These are phyloP conservation scores for Paecilomyces sp. DNA, from an alignment of 2,329 filamentous ascomycete genomes.

Conservation along the genomic window DNA sequence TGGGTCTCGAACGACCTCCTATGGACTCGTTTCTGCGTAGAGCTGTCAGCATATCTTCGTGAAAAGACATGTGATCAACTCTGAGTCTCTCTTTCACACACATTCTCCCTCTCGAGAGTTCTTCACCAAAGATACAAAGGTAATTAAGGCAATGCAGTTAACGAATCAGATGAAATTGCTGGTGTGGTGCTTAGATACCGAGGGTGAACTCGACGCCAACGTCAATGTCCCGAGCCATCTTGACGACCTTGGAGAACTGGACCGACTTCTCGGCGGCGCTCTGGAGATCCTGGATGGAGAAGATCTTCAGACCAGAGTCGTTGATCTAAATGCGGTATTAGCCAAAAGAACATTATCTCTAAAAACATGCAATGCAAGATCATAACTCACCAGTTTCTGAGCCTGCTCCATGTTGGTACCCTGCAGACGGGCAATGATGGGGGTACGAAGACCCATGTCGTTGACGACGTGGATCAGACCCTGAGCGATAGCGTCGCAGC, in stretches of 20 bases:
- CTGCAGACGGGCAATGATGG: slow-evolving; percentile 94
- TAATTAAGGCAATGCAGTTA: background rate
- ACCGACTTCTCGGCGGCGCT: slow-evolving; percentile 96
- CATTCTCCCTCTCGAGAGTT: background rate
- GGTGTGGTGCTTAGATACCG: slow-evolving; percentile 62
- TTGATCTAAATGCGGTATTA: slow-evolving; percentile 55
- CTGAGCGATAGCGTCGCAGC: slow-evolving; percentile 94
- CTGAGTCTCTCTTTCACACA: background rate
- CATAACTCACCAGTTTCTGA: slow-evolving; percentile 61
- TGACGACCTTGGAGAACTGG: slow-evolving; percentile 98
- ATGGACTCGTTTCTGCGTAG: background rate
- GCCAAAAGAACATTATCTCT: slow-evolving; percentile 4
- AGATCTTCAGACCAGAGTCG: slow-evolving; percentile 98
- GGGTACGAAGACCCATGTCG: slow-evolving; percentile 90
- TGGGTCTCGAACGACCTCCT: slow-evolving; percentile 2
- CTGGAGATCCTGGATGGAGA: slow-evolving; percentile 97
- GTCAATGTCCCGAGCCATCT: slow-evolving; percentile 96
- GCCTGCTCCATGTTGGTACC: slow-evolving; percentile 97
- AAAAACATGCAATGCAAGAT: background rate
- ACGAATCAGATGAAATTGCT: background rate
- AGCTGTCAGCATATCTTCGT: background rate
- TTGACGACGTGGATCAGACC: slow-evolving; percentile 93
- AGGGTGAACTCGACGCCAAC: slow-evolving; percentile 93
- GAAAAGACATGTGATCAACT: background rate
- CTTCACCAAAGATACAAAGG: background rate